phyloP scores from a whole-genome alignment of 352 stramenopile genomes.

The Saprolegnia diclina region DNA sequence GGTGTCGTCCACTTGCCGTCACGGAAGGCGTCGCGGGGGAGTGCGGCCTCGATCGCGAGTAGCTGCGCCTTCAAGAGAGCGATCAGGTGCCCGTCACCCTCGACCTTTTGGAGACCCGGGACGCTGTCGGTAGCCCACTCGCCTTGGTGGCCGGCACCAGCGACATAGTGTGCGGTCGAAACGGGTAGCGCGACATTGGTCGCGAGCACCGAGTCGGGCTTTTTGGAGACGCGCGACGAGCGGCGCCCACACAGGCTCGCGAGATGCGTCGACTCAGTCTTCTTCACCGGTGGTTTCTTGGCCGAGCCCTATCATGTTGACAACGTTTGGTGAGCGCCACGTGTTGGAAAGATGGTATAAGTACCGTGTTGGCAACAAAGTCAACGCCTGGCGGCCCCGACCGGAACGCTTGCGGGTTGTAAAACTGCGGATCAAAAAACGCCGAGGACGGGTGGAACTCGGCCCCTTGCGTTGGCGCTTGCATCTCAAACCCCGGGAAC shows the following conservation, averaged over 20 bases:
- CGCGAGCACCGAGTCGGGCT: background rate
- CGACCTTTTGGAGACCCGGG: background rate
- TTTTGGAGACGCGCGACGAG: slow-evolving; percentile 21
- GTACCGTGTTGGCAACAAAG: slow-evolving; percentile 6
- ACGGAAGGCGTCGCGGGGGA: slow-evolving; percentile 76
- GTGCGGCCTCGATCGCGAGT: slow-evolving; percentile 61
- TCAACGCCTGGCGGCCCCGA: slow-evolving; percentile 7
- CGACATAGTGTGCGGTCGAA: background rate
- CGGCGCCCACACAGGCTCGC: slow-evolving; percentile 3
- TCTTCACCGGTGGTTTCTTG: background rate
- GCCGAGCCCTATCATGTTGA: background rate
- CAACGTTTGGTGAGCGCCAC: too few species aligned
- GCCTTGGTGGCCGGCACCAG: slow-evolving; percentile 15
- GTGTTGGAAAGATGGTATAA: too few species aligned
- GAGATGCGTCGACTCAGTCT: background rate
- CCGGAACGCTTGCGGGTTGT: slow-evolving; percentile 20
- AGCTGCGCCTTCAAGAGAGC: slow-evolving; percentile 59
- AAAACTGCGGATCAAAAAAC: slow-evolving; percentile 24
- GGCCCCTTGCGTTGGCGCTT: background rate
- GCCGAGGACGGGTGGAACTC: background rate
- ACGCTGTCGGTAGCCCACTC: slow-evolving; percentile 23
- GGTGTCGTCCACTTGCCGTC: slow-evolving; percentile 53
- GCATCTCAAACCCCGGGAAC: background rate
- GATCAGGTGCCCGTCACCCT: slow-evolving; percentile 28
- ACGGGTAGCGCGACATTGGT: background rate